Base-by-base conservation (phyloP, 139 green algal species). In the Prasinococcaceae sp. region DNA sequence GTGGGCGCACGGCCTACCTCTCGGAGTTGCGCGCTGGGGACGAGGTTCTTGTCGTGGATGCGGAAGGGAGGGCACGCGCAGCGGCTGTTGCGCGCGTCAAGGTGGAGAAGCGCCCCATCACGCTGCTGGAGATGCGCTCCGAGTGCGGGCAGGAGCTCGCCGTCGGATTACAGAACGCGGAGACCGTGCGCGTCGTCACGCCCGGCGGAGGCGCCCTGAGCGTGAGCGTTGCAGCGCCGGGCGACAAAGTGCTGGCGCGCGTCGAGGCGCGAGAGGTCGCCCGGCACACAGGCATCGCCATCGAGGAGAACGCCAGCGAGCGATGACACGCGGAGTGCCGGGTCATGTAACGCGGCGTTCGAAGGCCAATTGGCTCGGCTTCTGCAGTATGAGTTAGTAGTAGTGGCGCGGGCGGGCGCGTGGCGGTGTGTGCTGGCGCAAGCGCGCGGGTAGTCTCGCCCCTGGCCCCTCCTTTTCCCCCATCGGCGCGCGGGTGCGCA, bases 121-220 rank as follows among this genome's bases (percentile, higher is more conserved):
- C 93, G 23, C 69, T 72, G 9, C 26, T 72, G 12, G 48, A 65
- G 49, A 22, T 27, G 33, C 36, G 8, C 23, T 56, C 36, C 14
- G 57, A 53, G 10, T 17, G 32, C 8, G 12, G 36, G 44, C 32
- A 58, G 35, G 29, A 20, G 9, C 30, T 57, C 53, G 41, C 42
- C 23, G 26, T 35, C 4, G 24, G 65, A 5, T 22, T 94, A 42
- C 84, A 95, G 53, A 94, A 95, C 53, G 86, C 86, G 3, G 86
- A 94, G 60, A 94, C 86, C 2, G 86, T 94, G 28, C 72, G 77
- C 22, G 58, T 94, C 30, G 66, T 94, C 39, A 73, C 69, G 2
- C 69, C 71, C 6, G 19, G 16, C 2, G 41, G 3, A 33, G 86
- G 28, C 36, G 68, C n/a, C 53, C 45, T 28, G 76, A 84, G 57